phyloP scores from a whole-genome alignment of 208 protist species.

The Tritrichomonas musculus region DNA sequence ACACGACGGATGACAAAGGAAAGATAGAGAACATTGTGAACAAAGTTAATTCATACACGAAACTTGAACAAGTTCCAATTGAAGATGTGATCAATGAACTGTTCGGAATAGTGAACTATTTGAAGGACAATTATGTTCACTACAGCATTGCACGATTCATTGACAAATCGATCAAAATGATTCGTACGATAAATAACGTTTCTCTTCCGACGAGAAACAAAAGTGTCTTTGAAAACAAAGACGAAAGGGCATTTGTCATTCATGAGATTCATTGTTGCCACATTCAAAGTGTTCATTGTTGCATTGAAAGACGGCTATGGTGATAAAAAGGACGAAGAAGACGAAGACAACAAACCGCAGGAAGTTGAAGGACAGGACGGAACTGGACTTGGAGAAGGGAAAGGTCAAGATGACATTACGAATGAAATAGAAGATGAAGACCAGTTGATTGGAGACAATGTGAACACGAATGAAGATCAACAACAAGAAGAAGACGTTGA shows the following conservation, averaged over 20 bases:
- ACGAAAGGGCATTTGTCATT: not conserved
- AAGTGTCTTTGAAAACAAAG: too few species aligned
- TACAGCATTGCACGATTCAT: not conserved
- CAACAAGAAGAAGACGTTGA: conserved; percentile 25
- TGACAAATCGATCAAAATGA: not conserved
- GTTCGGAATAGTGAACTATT: not conserved
- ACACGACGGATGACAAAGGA: not conserved
- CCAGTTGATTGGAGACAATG: conserved; percentile 23
- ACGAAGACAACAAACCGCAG: not conserved
- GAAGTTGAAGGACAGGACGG: not conserved
- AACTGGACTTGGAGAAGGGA: not conserved
- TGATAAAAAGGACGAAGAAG: not conserved
- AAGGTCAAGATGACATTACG: not conserved
- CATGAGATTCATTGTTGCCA: not conserved
- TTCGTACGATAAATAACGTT: not conserved
- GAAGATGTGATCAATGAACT: not conserved
- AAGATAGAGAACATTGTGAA: not conserved
- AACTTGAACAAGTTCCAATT: not conserved
- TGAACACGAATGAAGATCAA: conserved; percentile 5
- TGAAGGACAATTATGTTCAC: not conserved
- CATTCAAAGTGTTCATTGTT: not conserved
- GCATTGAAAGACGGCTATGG: conserved; percentile 11
- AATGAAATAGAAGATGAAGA: conserved; percentile 34
- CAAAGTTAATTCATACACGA: not conserved
- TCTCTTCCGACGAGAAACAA: not conserved